A percentile compares a stretch with the other conserved stretches of the same genome.
phyloP scores from a whole-genome alignment of 1,284 basidiomycete species.

The Apiotrichum siamense region DNA sequence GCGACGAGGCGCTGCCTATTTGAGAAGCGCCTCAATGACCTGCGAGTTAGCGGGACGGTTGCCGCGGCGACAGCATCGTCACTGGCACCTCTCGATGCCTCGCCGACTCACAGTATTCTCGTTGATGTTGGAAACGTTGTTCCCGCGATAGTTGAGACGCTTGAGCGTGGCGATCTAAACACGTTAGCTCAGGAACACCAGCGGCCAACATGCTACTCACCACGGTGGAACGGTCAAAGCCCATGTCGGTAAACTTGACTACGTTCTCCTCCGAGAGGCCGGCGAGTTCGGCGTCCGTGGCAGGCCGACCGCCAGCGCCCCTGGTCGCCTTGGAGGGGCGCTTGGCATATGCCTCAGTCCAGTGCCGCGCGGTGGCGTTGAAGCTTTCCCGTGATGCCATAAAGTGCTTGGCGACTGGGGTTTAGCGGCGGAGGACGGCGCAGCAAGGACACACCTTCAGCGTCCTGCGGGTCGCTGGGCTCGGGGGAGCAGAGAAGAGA shows the following conservation, averaged over 20 bases:
- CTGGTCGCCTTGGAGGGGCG: constrained; percentile 53
- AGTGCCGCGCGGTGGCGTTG: constrained; percentile 87
- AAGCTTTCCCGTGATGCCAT: constrained; percentile 80
- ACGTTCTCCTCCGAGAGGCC: constrained; percentile 51
- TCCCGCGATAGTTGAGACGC: constrained; percentile 80
- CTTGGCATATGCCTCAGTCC: constrained; percentile 84
- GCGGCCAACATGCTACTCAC: not conserved
- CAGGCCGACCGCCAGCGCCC: constrained; percentile 6
- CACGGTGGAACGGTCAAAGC: constrained; percentile 50
- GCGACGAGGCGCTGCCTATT: too few relatives aligned
- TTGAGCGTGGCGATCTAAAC: constrained; percentile 69
- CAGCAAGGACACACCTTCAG: constrained; percentile 55
- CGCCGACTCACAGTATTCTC: constrained; percentile 40
- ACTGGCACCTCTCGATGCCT: too few relatives aligned
- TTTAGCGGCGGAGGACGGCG: not conserved
- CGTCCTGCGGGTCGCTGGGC: constrained; percentile 95
- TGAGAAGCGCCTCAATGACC: constrained; percentile 45
- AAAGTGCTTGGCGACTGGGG: constrained; percentile 83
- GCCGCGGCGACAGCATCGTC: too few relatives aligned
- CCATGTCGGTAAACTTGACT: constrained; percentile 49
- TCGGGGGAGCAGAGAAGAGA: constrained; percentile 93
- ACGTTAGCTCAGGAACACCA: not conserved
- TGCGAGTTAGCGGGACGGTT: constrained; percentile 6
- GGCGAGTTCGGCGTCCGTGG: constrained; percentile 46
- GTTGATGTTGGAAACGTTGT: constrained; percentile 43